Conservation (phyloP, 2,329 filamentous ascomycete genomes). For the Xylaria sp. region DNA sequence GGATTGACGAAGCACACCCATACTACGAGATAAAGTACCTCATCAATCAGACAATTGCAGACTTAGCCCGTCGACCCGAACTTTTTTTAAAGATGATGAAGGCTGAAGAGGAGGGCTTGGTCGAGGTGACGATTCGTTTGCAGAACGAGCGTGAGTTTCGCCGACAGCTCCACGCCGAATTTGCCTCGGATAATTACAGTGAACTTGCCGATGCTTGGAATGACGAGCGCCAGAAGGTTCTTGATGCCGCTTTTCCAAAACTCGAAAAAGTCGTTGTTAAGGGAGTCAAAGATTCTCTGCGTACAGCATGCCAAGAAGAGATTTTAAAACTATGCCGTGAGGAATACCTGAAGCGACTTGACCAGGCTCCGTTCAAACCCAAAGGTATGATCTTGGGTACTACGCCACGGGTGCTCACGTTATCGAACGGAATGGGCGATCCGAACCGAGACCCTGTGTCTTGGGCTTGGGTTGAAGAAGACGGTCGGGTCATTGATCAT, state of each 20-base stretch:
- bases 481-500: constrained; percentile 87
- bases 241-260: constrained; percentile 83
- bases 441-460: constrained; percentile 79
- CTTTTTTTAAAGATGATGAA: constrained; percentile 97
- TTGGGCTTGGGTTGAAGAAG: constrained; percentile 94
- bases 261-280: constrained; percentile 87
- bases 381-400: constrained; percentile 92
- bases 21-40: constrained; percentile 99
- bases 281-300: constrained; percentile 93
- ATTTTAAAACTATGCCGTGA: constrained; percentile 89
- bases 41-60: constrained; percentile 84
- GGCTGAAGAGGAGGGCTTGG: constrained; percentile 91
- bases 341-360: constrained; percentile 87
- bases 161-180: constrained; percentile 80
- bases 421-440: constrained; percentile 87
- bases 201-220: constrained; percentile 97
- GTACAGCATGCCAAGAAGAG: constrained; percentile 92
- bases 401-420: constrained; percentile 82
- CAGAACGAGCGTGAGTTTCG: constrained; percentile 81
- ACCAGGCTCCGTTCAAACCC: constrained; percentile 96
- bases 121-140: constrained; percentile 85
- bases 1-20: constrained; percentile 93
- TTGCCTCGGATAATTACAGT: constrained; percentile 94
- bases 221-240: constrained; percentile 81
- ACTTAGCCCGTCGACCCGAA: constrained; percentile 85